phyloP scores from a whole-genome alignment of 495 filamentous ascomycete species.

The Podospora pseudopauciseta region DNA sequence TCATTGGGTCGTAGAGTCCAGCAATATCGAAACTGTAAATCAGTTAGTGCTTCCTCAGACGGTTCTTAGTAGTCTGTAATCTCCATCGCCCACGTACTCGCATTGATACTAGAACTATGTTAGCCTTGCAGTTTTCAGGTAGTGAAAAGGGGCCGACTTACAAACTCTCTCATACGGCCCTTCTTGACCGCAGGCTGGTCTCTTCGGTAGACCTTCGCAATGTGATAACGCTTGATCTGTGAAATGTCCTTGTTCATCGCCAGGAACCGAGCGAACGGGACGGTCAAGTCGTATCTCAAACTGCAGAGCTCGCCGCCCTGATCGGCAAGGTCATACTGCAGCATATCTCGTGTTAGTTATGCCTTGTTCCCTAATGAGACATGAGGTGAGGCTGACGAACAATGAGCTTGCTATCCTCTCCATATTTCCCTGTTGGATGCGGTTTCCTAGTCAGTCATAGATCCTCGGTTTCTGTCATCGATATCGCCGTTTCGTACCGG shows the following conservation, averaged over 20 bases:
- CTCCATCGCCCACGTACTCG: constrained; percentile 43
- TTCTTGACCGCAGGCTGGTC: constrained; percentile 45
- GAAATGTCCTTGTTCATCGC: constrained; percentile 77
- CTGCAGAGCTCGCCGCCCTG: constrained; percentile 84
- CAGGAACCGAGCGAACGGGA: constrained; percentile 85
- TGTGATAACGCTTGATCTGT: constrained; percentile 82
- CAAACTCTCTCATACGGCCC: constrained; percentile 89
- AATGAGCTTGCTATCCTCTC: constrained; percentile 88
- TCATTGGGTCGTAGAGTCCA: constrained; percentile 81
- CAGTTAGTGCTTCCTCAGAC: neutral
- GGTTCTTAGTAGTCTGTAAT: neutral
- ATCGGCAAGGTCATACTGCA: constrained; percentile 72
- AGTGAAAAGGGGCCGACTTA: neutral
- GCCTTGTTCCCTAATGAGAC: constrained; percentile 65
- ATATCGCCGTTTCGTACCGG: constrained; percentile 62
- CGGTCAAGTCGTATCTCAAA: constrained; percentile 86
- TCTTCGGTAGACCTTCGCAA: constrained; percentile 71
- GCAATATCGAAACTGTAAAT: constrained; percentile 74
- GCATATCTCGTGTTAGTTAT: constrained; percentile 39
- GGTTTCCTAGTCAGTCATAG: constrained; percentile 27
- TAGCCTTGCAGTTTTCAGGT: neutral
- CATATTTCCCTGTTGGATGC: constrained; percentile 76
- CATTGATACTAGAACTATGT: constrained; percentile 64
- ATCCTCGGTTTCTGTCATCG: constrained; percentile 64
- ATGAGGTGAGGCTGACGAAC: constrained; percentile 55